These are phyloP conservation scores for Fusarium sterilihyphosum DNA, from an alignment of 2,329 filamentous ascomycete genomes.

Conservation along the genomic window DNA sequence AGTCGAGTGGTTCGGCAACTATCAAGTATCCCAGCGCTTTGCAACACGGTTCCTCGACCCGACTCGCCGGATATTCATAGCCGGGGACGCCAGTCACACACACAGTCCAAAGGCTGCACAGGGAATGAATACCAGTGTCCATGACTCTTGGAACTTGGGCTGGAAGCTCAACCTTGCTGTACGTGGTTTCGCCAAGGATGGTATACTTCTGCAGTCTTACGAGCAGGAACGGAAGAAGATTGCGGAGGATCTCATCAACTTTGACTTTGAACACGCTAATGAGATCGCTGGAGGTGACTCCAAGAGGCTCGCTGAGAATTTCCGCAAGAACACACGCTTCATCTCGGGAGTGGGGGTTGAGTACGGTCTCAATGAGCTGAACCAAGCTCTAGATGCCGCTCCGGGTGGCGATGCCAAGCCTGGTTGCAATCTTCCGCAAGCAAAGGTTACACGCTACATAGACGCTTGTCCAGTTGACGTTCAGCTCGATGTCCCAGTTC, in stretches of 20 bases:
- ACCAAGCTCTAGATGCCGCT: slow-evolving; percentile 51
- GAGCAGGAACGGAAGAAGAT: slow-evolving; percentile 71
- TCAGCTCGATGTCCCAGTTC: slow-evolving; percentile 79
- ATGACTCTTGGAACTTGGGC: slow-evolving; percentile 70
- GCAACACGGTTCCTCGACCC: slow-evolving; percentile 73
- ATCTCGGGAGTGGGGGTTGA: slow-evolving; percentile 77
- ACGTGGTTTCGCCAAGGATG: slow-evolving; percentile 63
- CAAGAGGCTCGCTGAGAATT: slow-evolving; percentile 72
- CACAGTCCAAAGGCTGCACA: slow-evolving; percentile 78
- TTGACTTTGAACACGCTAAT: slow-evolving; percentile 66
- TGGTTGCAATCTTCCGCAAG: slow-evolving; percentile 69
- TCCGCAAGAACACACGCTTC: slow-evolving; percentile 75
- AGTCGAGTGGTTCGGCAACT: slow-evolving; percentile 77
- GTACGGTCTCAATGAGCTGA: slow-evolving; percentile 62
- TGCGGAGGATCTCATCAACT: slow-evolving; percentile 66
- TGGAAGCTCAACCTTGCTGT: slow-evolving; percentile 64
- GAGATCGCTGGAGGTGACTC: slow-evolving; percentile 70
- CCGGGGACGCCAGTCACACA: slow-evolving; percentile 76
- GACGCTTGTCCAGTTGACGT: slow-evolving; percentile 82
- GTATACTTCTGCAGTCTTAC: slow-evolving; percentile 66
- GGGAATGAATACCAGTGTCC: slow-evolving; percentile 70
- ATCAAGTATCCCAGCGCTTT: slow-evolving; percentile 75
- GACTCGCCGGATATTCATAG: slow-evolving; percentile 68
- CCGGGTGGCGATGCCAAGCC: slow-evolving; percentile 59
- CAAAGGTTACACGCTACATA: slow-evolving; percentile 77